Evolutionary conservation across 1,284 basidiomycete genomes (phyloP), one percentile per base, ranked within the genome.

Genomic region (Puccinia coronata): DNA sequence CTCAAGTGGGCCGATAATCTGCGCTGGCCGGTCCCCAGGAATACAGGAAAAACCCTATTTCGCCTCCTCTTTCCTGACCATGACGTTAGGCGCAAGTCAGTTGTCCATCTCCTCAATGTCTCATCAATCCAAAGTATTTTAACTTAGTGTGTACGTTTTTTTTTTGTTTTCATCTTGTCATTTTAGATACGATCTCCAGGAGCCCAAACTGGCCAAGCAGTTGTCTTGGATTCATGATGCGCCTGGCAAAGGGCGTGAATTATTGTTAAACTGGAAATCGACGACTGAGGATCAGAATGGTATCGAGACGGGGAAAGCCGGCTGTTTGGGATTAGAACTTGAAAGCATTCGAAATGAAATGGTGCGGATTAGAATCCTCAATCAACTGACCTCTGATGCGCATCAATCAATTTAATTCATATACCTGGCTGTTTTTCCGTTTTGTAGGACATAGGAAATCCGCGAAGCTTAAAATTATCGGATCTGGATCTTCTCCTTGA

Each of bases 21-120:
- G 20, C 0, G 14, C 2, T 43, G 49, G 63, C 78, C 71, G 25
- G 41, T 43, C 61, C 80, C 51, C 20, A 63, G 12, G 39, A 47
- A 39, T 31, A 85, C 84, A 0, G 86, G 87, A 11, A 86, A 86
- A 65, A 83, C 86, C 31, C 82, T 93, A 43, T 91, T 95, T 84
- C 89, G 90, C 0, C 85, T 94, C 2, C 87, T 95, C n/a, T 94
- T 94, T 84, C 93, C 94, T 0, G 91, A 94, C 79, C 90, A 93
- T 81, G 93, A 94, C 80, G 83, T 87, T 0, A 86, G 89, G 41
- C 88, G 93, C 41, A 90, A 90, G 76, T 79, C 12, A 36, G 76
- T 55, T 3, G 28, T 25, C 49, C 49, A 53, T 28, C 65, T 36
- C 41, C 28, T 31, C 34, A 23, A 23, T 28, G 41, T 23, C 9